Base-by-base conservation (phyloP, 2,329 filamentous ascomycete species). In the Tolypocladium nubicola region DNA sequence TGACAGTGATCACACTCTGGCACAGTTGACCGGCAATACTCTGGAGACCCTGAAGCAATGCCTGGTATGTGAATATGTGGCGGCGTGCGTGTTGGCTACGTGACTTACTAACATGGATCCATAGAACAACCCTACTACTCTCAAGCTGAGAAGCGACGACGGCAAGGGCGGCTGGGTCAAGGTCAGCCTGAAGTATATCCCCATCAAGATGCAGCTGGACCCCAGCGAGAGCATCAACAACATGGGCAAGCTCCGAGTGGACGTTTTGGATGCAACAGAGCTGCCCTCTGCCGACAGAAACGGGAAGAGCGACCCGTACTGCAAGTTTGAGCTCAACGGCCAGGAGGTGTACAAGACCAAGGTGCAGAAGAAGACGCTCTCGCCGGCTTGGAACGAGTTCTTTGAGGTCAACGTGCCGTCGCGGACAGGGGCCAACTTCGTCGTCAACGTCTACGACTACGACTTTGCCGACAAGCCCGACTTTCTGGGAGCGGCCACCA, bases 141-240 rank as follows among this genome's bases (percentile, higher is more conserved):
- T 99, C 57, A 85, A 84, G 56, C 78, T 99, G 59, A 90, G 86
- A 70, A 88, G 89, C 60, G 85, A 88, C 21, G 82, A 93, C 47
- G 92, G 91, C 55, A 81, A 82, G 58, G 73, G 86, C 33, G 91
- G 84, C 75, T 92, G 85, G 67, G 81, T 99, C 68, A 95, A 87
- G 64, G 88, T 99, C 68, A 95, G 89, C 75, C 81, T 97, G 67
- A 96, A 96, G 73, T 99, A 96, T 70, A 85, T 99, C 30, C 94
- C 94, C 0, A 86, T 97, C 60, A 85, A 89, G 75, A 99, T 99
- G 94, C 79, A 85, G 57, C 87, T 99, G 53, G 91, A 99, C 67
- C 89, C 94, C 0, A 90, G 86, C 66, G 94, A 99, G 74, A 97
- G 91, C 67, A 96, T 99, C 79, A 97, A 97, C 82, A 99, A 99